Evolutionary conservation across 116 monocot genomes (phyloP).

Genomic region (Dioscorea cayenensis): DNA sequence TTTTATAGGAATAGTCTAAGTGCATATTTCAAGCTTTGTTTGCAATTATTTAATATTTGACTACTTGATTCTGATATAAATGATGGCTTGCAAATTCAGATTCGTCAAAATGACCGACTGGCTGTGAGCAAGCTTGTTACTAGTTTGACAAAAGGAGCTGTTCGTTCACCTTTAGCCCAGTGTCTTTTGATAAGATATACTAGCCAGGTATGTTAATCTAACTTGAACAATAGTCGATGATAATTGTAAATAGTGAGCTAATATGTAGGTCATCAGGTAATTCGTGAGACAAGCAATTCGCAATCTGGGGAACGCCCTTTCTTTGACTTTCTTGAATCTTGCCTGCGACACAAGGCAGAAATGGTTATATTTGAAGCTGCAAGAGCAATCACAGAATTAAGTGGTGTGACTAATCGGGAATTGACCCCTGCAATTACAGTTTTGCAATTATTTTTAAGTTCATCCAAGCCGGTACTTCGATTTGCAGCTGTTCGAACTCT

Average conservation of each 20-base stretch:
- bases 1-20: too few species aligned
- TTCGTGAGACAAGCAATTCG: conserved; percentile 67
- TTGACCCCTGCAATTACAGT: conserved; percentile 95
- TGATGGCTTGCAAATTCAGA: conserved; percentile 32
- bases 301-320: conserved; percentile 91
- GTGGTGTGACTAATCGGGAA: conserved; percentile 82
- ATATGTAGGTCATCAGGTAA: conserved; percentile 47
- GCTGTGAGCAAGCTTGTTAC: conserved; percentile 96
- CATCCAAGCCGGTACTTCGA: conserved; percentile 93
- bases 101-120: conserved; percentile 95
- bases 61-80: too few species aligned
- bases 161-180: conserved; percentile 93
- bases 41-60: too few species aligned
- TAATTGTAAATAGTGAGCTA: conserved; percentile 1
- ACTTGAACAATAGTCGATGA: neutral
- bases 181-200: conserved; percentile 96
- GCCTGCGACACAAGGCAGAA: conserved; percentile 90
- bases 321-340: conserved; percentile 94
- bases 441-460: conserved; percentile 91
- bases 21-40: too few species aligned
- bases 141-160: conserved; percentile 85
- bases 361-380: conserved; percentile 99
- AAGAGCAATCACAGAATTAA: conserved; percentile 88
- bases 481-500: conserved; percentile 98
- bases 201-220: conserved; percentile 62